phyloP scores from a whole-genome alignment of 2,329 filamentous ascomycete species.

The Tolypocladium guangdongense region DNA sequence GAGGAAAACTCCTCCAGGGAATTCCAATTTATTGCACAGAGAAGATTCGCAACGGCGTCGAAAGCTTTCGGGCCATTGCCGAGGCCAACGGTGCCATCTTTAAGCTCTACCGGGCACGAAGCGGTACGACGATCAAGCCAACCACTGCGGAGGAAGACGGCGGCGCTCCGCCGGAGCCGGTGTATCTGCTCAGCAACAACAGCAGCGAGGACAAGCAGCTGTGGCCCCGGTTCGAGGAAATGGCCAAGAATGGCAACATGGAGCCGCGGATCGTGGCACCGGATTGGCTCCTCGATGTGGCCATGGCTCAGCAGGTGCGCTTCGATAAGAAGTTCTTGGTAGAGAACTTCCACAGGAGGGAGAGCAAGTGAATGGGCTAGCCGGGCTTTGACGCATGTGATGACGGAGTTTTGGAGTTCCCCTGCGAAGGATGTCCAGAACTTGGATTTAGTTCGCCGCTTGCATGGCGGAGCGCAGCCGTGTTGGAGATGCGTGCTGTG shows the following conservation, averaged over 20 bases:
- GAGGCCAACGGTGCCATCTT: constrained; percentile 82
- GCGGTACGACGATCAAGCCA: constrained; percentile 55
- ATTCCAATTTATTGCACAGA: constrained; percentile 79
- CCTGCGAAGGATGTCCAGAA: neutral
- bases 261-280: constrained; percentile 68
- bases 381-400: constrained; percentile 2
- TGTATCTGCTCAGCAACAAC: constrained; percentile 71
- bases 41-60: constrained; percentile 66
- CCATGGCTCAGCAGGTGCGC: constrained; percentile 76
- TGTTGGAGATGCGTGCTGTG: neutral
- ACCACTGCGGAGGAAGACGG: constrained; percentile 54
- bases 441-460: neutral
- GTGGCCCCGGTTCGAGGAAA: constrained; percentile 70
- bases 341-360: constrained; percentile 28
- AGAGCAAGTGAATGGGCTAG: constrained; percentile 3
- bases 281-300: constrained; percentile 84
- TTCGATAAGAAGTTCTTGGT: constrained; percentile 53
- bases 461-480: neutral
- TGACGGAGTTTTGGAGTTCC: constrained; percentile 9
- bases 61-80: constrained; percentile 78
- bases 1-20: constrained; percentile 61
- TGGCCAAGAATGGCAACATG: constrained; percentile 71
- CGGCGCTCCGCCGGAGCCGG: constrained; percentile 52
- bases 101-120: constrained; percentile 62
- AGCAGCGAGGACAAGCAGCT: constrained; percentile 57